phyloP scores from a whole-genome alignment of 2,329 filamentous ascomycete genomes.

The Alternaria dauci region DNA sequence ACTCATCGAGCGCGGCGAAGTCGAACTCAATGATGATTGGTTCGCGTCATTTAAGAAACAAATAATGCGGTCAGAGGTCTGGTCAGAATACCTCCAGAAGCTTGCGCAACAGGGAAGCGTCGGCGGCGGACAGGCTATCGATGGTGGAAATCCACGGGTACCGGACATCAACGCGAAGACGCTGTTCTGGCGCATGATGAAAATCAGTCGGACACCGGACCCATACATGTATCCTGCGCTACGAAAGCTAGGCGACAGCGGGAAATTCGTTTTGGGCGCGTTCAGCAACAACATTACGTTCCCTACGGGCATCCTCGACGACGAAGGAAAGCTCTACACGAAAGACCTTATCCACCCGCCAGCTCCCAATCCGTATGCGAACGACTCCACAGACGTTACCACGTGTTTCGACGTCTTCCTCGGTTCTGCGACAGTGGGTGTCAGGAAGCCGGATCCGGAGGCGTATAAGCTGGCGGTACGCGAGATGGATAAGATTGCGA shows the following conservation, averaged over 20 bases:
- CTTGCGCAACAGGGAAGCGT: conserved; percentile 27
- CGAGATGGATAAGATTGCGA: conserved; percentile 70
- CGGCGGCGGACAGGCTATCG: conserved; percentile 42
- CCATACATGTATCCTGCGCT: conserved; percentile 90
- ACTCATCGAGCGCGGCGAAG: conserved; percentile 82
- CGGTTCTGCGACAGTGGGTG: conserved; percentile 82
- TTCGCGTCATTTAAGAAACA: conserved; percentile 80
- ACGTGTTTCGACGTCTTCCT: conserved; percentile 86
- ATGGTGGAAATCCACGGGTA: conserved; percentile 61
- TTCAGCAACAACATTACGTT: conserved; percentile 92
- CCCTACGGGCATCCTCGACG: conserved; percentile 74
- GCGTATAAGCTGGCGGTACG: conserved; percentile 81
- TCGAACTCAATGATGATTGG: conserved; percentile 76
- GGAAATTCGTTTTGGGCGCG: conserved; percentile 68
- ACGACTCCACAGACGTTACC: conserved; percentile 61
- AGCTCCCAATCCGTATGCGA: conserved; percentile 31
- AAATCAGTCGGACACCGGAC: conserved; percentile 71
- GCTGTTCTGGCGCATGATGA: conserved; percentile 96
- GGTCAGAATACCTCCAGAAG: conserved; percentile 67
- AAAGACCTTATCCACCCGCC: conserved; percentile 43
- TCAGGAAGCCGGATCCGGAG: conserved; percentile 83
- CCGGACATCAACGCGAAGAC: conserved; percentile 78
- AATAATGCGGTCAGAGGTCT: conserved; percentile 70
- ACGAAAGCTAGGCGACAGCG: conserved; percentile 65
- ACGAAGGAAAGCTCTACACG: conserved; percentile 56